Percentiles rank a stretch among this genome's conserved stretches.
phyloP scores from a whole-genome alignment of 2,329 filamentous ascomycete genomes.

The Pleoardoris graminearum region DNA sequence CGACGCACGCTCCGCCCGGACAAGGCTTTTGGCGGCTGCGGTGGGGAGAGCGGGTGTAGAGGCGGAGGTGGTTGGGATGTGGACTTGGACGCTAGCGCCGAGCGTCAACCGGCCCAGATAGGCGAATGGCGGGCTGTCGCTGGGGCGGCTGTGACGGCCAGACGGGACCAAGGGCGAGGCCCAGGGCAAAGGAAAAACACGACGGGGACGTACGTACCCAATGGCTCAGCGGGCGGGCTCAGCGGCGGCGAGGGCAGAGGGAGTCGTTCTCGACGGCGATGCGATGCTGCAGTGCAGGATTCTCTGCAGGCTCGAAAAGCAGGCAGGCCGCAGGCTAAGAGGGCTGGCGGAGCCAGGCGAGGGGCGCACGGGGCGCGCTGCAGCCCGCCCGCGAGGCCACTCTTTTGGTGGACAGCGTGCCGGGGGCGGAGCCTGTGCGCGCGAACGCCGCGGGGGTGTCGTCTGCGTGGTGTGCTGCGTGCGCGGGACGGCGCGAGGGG shows the following conservation, averaged over 20 bases:
- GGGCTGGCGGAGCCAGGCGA: slow-evolving; percentile 46
- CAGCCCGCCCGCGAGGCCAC: slow-evolving; percentile 32
- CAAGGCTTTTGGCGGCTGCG: slow-evolving; percentile 31
- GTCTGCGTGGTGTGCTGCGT: slow-evolving; percentile 28
- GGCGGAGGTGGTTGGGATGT: slow-evolving; percentile 50
- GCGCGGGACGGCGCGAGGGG: slow-evolving; percentile 38
- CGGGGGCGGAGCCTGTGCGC: slow-evolving; percentile 30
- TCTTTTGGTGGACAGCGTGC: slow-evolving; percentile 33
- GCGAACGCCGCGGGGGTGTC: slow-evolving; percentile 25
- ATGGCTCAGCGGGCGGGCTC: slow-evolving; percentile 32
- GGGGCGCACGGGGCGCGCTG: slow-evolving; percentile 39
- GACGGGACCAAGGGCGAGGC: slow-evolving; percentile 6
- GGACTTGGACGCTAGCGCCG: slow-evolving; percentile 42
- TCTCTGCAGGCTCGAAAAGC: slow-evolving; percentile 42
- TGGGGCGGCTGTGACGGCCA: slow-evolving; percentile 20
- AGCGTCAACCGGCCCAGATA: slow-evolving; percentile 43
- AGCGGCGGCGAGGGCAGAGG: slow-evolving; percentile 26
- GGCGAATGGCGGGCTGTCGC: slow-evolving; percentile 44
- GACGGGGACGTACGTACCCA: slow-evolving; percentile 23
- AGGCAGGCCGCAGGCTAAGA: slow-evolving; percentile 47
- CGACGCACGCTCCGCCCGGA: not conserved
- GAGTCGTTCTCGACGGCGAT: slow-evolving; percentile 40
- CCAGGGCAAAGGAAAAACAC: not conserved
- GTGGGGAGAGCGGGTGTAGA: slow-evolving; percentile 44
- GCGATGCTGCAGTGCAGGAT: slow-evolving; percentile 47